Base-by-base conservation (phyloP, 371 early-diverging fungal species). In the Vairimorpha ceranae region DNA sequence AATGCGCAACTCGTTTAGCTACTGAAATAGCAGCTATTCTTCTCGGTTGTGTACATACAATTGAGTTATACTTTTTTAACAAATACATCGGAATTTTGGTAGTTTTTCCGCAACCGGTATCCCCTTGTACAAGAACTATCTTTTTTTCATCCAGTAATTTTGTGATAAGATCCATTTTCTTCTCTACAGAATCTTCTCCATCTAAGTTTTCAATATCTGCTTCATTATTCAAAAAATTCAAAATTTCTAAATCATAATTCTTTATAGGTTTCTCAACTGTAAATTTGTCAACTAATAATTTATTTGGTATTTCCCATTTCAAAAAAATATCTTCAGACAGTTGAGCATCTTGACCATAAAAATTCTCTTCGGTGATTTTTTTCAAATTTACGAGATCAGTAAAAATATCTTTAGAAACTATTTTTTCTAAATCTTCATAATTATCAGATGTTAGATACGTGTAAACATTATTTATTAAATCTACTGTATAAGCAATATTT, bases 41-140 rank as follows among this genome's bases (percentile, higher is more conserved):
- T 67, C 99, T 88, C 25, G 99, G 99, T 79, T 97, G 96, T 0
- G 98, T 95, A 30, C 95, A 86, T 43, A 93, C 94, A 72, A 99
- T 91, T 25, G 93, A 92, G 79, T 94, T 94, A 51, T 74, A 74
- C 3, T 46, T 27, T 32, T 59, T 27, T 14, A 70, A 46, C 7
- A 77, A 54, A 52, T 66, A 52, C 41, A 30, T 65, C 6, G 99
- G 98, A 0, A 99, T 89, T 82, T 96, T 92, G 10, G 99, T 38
- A 90, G 95, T 85, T 93, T 97, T 98, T 66, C 99, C 99, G 41
- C 93, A 92, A 36, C 99, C 99, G 0, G 99, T 99, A 77, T 93
- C 93, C 81, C 99, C 99, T 80, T 92, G 90, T 65, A 97, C 87
- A 41, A 95, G 87, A 1, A 90, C 86, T 8, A 92, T 89, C 8